These are phyloP conservation scores for Ascochyta lentis DNA, from an alignment of 2,329 filamentous ascomycete species.

Conservation along the genomic window DNA sequence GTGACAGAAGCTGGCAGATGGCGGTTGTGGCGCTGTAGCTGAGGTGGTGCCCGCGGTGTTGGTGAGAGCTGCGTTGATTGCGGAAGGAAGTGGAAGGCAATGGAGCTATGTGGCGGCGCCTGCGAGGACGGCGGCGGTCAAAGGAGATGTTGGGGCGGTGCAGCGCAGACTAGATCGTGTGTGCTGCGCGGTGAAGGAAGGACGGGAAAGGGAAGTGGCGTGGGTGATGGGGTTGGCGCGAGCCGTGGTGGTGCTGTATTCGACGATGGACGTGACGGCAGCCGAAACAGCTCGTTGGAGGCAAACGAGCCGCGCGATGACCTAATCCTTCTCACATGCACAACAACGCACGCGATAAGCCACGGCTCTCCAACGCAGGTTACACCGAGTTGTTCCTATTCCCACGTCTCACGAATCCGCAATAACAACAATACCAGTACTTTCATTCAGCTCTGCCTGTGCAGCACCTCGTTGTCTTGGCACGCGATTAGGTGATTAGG, in stretches of 20 bases:
- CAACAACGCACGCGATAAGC: conserved; percentile 14
- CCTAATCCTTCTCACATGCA: conserved; percentile 22
- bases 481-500: background rate
- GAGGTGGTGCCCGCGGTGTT: conserved; percentile 27
- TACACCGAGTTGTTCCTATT: background rate
- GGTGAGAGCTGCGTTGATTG: conserved; percentile 30
- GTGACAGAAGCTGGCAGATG: conserved; percentile 25
- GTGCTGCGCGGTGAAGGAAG: conserved; percentile 37
- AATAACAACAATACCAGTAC: background rate
- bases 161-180: conserved; percentile 16
- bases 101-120: conserved; percentile 48
- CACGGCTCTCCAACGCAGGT: conserved; percentile 9
- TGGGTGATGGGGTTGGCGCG: conserved; percentile 42
- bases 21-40: conserved; percentile 18
- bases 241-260: conserved; percentile 37
- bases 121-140: conserved; percentile 32
- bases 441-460: too few relatives aligned
- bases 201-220: conserved; percentile 37
- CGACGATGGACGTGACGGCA: conserved; percentile 33
- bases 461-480: background rate
- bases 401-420: too few relatives aligned
- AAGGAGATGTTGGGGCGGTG: conserved; percentile 18
- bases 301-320: conserved; percentile 18
- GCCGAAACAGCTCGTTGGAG: conserved; percentile 29
- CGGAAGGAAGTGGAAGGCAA: conserved; percentile 46